Base-by-base conservation (phyloP, 106 monocot species). In the Dioscorea zingiberensis region DNA sequence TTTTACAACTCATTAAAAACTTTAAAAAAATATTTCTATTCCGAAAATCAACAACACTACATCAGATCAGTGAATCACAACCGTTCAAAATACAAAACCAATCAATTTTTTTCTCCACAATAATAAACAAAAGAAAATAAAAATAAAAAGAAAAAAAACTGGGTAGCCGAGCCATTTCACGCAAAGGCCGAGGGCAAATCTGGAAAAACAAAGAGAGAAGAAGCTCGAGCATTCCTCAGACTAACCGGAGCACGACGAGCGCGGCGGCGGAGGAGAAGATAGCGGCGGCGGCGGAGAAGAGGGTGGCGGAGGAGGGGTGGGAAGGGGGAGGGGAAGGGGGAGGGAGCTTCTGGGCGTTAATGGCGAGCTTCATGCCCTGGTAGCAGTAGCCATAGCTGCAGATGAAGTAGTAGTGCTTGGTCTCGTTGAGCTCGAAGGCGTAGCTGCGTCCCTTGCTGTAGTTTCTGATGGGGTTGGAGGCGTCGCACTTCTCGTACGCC, bases 371-470 rank as follows among this genome's bases (percentile, higher is more conserved):
- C 87, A 87, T 87, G 11, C 87, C 87, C 21, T 80, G 74, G 47
- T 75, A 87, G 59, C 87, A 87, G 74, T 83, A 84, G 5, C 87
- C 87, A 30, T 38, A 80, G 69, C 87, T 87, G 71, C 87, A 84
- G 54, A 87, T 84, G 74, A 87, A 87, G 72, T 87, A 87, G 71
- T 84, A 87, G 6, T 17, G 28, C 64, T 74, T 75, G 26, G 87
- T 80, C 32, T 87, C 23, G 74, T 83, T 84, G 58, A 87, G 79
- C 72, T 87, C 49, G 72, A 84, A 87, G 8, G 87, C 87, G 58
- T 74, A 87, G 74, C 69, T 87, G 13, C 83, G 66, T 12, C 87
- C 87, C 60, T 84, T 87, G 77, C 83, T 87, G 83, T 87, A 87
- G 74, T 87, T 87, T 15, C 74, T 68, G 51, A 87, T 81, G 13